Base-by-base conservation (phyloP, 352 stramenopile genomes). In the Phytophthora boehmeriae region DNA sequence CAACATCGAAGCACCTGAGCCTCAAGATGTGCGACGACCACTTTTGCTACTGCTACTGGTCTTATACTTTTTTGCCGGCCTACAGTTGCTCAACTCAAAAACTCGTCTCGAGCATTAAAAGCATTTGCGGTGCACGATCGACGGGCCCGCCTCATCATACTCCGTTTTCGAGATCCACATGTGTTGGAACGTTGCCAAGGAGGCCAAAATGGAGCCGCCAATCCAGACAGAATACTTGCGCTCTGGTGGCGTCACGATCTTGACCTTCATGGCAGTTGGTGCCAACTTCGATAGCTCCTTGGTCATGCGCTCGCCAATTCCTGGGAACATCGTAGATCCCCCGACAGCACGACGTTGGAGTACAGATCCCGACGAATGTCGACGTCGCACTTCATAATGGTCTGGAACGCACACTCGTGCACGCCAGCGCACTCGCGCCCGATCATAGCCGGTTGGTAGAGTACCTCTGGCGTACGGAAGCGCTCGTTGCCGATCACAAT, bases 141-240 rank as follows among this genome's bases (percentile, higher is more conserved):
- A 97, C 19, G 97, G 93, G 22, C 97, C 97, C 59, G 87, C 95
- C 46, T 99, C 96, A 53, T 99, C 96, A 78, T 99, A 99, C 71
- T 99, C 96, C 39, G 90, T 79, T 86, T 98, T 99, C 25, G 88
- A 96, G 75, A 99, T 99, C 95, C 96, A 99, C 94, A 99, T 98
- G 63, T 97, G 89, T 75, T 99, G 93, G 93, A 99, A 99, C 46
- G 96, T 98, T 46, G 94, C 97, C n/a, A 99, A 81, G 68, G 93
- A 98, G 17, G 96, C 83, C 36, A 99, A 73, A 66, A 99, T 98
- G 56, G 91, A 98, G 60, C 97, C 97, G 80, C 97, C 96, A 75
- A 99, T 98, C 97, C 96, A 99, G 17, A 98, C 94, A 32, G 91
- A 98, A 83, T 98, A 99, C 81, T 98, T 96, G 50, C 91, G 84